Percentiles rank a stretch among this genome's conserved stretches.
These are phyloP conservation scores for Chamaenerion angustifolium DNA, from an alignment of 345 rosid species.

Conservation along the genomic window DNA sequence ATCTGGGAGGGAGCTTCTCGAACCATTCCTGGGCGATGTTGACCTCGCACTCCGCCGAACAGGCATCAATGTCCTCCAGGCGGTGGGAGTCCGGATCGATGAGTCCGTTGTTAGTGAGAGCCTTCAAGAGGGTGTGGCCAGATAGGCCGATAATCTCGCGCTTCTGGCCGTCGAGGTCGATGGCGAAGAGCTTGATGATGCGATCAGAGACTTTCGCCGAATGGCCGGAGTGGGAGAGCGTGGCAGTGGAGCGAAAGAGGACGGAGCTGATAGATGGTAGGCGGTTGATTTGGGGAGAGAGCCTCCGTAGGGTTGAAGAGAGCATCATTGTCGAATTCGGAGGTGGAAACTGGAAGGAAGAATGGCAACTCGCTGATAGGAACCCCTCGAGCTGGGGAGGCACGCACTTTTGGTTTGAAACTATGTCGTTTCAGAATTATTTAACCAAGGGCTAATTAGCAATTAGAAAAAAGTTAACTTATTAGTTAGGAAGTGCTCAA, in stretches of 20 bases:
- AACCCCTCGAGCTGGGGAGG: too few relatives aligned
- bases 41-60: slow-evolving; percentile 97
- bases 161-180: slow-evolving; percentile 64
- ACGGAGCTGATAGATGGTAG: slow-evolving; percentile 20
- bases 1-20: slow-evolving; percentile 63
- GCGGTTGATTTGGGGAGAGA: slow-evolving; percentile 55
- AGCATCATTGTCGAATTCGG: slow-evolving; percentile 23
- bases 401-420: too few relatives aligned
- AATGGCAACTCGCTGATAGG: too few relatives aligned
- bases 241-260: slow-evolving; percentile 41
- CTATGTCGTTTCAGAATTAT: too few relatives aligned
- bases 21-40: slow-evolving; percentile 94
- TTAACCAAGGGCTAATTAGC: too few relatives aligned
- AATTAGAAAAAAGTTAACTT: too few relatives aligned
- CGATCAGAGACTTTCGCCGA: slow-evolving; percentile 77
- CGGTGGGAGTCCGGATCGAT: slow-evolving; percentile 95
- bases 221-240: slow-evolving; percentile 25
- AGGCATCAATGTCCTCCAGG: slow-evolving; percentile 91
- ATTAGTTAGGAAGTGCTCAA: too few relatives aligned
- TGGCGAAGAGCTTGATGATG: slow-evolving; percentile 77
- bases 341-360: background rate
- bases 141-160: slow-evolving; percentile 61
- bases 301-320: slow-evolving; percentile 28
- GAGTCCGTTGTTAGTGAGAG: slow-evolving; percentile 52
- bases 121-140: slow-evolving; percentile 79